Evolutionary conservation across 2,329 filamentous ascomycete genomes (phyloP), one percentile per base, ranked within the genome.

Genomic region (Sordariomycetes sp.): DNA sequence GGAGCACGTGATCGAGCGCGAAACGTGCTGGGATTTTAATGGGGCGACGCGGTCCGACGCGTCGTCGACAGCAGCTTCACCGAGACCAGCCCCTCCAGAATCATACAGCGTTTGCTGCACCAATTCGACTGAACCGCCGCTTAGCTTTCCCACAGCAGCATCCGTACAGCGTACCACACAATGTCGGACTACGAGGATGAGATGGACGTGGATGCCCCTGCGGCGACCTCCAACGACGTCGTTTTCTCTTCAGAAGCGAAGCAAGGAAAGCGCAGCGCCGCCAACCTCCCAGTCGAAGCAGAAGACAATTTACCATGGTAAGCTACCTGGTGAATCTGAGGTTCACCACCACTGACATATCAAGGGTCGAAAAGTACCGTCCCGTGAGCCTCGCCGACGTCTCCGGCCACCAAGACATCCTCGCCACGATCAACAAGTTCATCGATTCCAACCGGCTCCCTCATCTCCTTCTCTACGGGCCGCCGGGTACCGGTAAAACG

Each of bases 401-500:
- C 38, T 94, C 87, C 4, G 92, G 92, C 15, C 92, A 98, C 59
- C 84, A 95, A 54, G 92, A 98, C 59, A 96, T 98, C 51, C 78
- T 98, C 43, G 80, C 88, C 5, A 98, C 92, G 3, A 94, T 98
- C 64, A 95, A 95, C 70, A 92, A 88, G 57, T 98, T 98, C 50
- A 77, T 98, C 53, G 88, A 96, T 54, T 75, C 85, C 37, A 96
- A 98, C 62, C 78, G 88, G 46, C 72, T 98, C 34, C 92, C 92
- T 7, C 92, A 98, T 66, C 81, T 98, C 26, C 81, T 98, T 12
- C 82, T 98, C 40, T 98, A 98, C 54, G 92, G 92, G 0, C 92
- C 92, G 5, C 92, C 92, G 0, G 92, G 92, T 39, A 98, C 92
- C 0, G 92, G 92, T 48, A 98, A 98, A 66, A 98, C 92, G 0